Conservation (phyloP, 176 grass and related monocot genomes). For the Raddia guianensis region DNA sequence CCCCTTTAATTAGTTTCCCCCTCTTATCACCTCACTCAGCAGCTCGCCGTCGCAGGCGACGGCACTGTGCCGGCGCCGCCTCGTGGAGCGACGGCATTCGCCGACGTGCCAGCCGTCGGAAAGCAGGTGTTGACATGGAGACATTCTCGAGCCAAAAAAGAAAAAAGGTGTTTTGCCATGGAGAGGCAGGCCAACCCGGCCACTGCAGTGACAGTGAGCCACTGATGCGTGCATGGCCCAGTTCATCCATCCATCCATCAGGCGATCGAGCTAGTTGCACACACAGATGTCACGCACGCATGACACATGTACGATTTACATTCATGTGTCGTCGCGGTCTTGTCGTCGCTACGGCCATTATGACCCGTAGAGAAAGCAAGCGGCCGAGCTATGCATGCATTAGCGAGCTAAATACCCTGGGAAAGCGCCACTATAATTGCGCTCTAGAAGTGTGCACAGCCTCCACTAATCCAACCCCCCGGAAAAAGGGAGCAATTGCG, state of each 20-base stretch:
- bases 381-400: neutral
- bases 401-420: slow-evolving; percentile 33
- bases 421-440: slow-evolving; percentile 40
- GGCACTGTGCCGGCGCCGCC: slow-evolving; percentile 6
- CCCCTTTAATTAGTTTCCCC: neutral
- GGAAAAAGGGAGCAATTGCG: neutral
- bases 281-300: too few species aligned
- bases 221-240: neutral
- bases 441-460: slow-evolving; percentile 21
- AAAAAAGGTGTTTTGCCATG: slow-evolving; percentile 3
- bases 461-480: slow-evolving; percentile 50
- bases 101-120: slow-evolving; percentile 22
- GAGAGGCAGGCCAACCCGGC: neutral
- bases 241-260: neutral
- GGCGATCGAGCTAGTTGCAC: neutral
- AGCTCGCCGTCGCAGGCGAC: neutral
- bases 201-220: too few species aligned
- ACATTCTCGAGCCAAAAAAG: too few species aligned
- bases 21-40: neutral
- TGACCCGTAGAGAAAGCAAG: slow-evolving; percentile 13
- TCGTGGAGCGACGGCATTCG: slow-evolving; percentile 48
- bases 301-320: neutral
- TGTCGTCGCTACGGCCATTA: slow-evolving; percentile 45
- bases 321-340: neutral
- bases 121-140: slow-evolving; percentile 37